Evolutionary conservation across 2,329 filamentous ascomycete species (phyloP), one percentile per base, ranked within the genome.

Genomic region (Trichoderma arundinaceum): DNA sequence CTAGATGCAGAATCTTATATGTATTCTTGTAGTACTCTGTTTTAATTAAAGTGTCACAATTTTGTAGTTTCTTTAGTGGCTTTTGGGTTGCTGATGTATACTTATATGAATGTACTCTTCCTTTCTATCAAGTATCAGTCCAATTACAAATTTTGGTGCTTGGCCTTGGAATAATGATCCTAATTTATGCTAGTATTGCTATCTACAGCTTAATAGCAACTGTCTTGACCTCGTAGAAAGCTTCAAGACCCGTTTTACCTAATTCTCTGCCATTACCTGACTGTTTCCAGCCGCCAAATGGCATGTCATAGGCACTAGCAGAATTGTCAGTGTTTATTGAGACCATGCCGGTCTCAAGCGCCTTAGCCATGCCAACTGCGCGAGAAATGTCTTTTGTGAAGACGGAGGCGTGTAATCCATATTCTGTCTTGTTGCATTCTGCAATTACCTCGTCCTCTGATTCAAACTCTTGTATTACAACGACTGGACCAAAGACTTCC

Each of bases 181-280:
- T 13, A 19, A 7, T 7, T 4, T 4, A 19, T 9, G 49, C 17
- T 17, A 7, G 2, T 13, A 19, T 12, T 53, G 9, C 49, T 12
- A 19, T 3, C 28, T 56, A 64, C 39, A 64, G 12, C n/a, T 54
- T 28, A 13, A 64, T 43, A n/a, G 52, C 15, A 12, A 64, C 65
- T 3, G 75, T 72, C 71, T 79, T 79, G 41, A 74, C 71, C 64
- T 76, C 72, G 22, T 73, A 75, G 60, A 78, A 82, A 2, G 74
- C 77, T n/a, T 77, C 76, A 13, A 81, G 66, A 0, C 77, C 78
- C 1, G 75, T 77, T 68, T 80, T 77, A 1, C 77, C 78, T 2
- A 79, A 66, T 66, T 86, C 83, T 13, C 83, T 75, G 0, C 84
- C 84, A 72, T 86, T 85, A 3, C 86, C 86, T 72, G 80, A 83